A percentile compares a stretch with the other conserved stretches of the same genome.
phyloP scores from a whole-genome alignment of 2,329 filamentous ascomycete species.

The Paraconiothyrium brasiliense region DNA sequence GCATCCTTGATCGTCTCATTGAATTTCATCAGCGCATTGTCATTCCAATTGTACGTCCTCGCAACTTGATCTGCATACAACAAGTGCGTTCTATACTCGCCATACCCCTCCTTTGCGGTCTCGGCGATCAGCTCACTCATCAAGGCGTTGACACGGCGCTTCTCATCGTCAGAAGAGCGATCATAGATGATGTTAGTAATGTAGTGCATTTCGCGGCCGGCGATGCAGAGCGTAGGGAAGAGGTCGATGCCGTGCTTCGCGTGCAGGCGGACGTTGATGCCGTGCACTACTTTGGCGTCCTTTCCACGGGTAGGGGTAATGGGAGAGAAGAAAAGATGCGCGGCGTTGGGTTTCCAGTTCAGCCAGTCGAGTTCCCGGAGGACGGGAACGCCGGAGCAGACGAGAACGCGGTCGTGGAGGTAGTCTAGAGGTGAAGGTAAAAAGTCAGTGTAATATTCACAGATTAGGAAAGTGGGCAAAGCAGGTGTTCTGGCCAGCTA shows the following conservation, averaged over 20 bases:
- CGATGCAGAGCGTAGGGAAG: slow-evolving; percentile 61
- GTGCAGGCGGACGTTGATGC: slow-evolving; percentile 31
- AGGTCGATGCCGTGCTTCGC: slow-evolving; percentile 57
- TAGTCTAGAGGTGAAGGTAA: slow-evolving; percentile 31
- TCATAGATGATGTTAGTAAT: slow-evolving; percentile 66
- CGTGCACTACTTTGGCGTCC: slow-evolving; percentile 50
- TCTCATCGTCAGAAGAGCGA: slow-evolving; percentile 51
- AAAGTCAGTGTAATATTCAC: too few species aligned
- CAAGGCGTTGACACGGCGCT: slow-evolving; percentile 45
- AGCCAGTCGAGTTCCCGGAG: slow-evolving; percentile 55
- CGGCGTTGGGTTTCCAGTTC: slow-evolving; percentile 63
- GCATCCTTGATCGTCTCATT: slow-evolving; percentile 59
- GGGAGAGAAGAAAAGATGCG: slow-evolving; percentile 63
- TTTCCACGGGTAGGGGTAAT: slow-evolving; percentile 60
- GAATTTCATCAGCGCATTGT: slow-evolving; percentile 54
- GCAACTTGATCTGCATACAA: slow-evolving; percentile 58
- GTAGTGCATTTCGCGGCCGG: slow-evolving; percentile 65
- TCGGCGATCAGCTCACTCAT: slow-evolving; percentile 54
- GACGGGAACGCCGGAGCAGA: slow-evolving; percentile 49
- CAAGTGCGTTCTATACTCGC: slow-evolving; percentile 60
- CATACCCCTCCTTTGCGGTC: slow-evolving; percentile 54
- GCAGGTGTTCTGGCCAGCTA: too few species aligned
- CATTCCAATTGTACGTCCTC: slow-evolving; percentile 55
- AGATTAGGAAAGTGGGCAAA: too few species aligned
- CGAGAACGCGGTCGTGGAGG: slow-evolving; percentile 47